Base-by-base conservation (phyloP, 2,329 filamentous ascomycete species). In the Pezicula neosporulosa region DNA sequence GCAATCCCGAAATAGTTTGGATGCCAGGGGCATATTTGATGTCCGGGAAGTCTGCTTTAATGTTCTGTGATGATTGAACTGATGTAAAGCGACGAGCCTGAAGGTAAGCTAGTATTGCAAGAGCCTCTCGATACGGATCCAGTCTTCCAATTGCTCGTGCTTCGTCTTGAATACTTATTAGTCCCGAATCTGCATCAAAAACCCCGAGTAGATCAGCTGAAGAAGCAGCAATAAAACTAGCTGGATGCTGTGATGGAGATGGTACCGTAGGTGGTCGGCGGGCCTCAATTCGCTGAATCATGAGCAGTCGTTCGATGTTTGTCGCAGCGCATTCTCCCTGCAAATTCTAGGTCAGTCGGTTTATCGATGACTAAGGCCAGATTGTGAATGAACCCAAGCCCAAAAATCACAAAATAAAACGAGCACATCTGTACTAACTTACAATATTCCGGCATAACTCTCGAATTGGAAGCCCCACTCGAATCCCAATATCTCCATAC, bases 401-500 rank as follows among this genome's bases (percentile, higher is more conserved):
- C 9, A 10, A 9, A 16, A 21, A 12, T 24, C 30, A 5, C 18
- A 45, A n/a, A n/a, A n/a, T n/a, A n/a, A n/a, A n/a, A n/a, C n/a
- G n/a, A n/a, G n/a, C n/a, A n/a, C n/a, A n/a, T n/a, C n/a, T n/a
- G n/a, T n/a, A n/a, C n/a, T n/a, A n/a, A n/a, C 21, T 41, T 30
- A 44, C 90, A 2, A 96, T 83, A 7, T 95, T 74, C 6, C 90
- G 84, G 66, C 90, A 96, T 82, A 96, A 90, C 67, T 95, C 95
- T 13, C 90, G 81, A 43, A 95, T 90, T 0, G 90, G 90, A 61
- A 96, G 95, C 0, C 89, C 88, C 0, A 96, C 89, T 16, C 90
- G 80, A 87, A 93, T 93, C 3, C 89, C 90, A 30, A 77, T 77
- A 4, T 69, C 55, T 0, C 87, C 90, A 61, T 95, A 95, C 0